These are phyloP conservation scores for Colletotrichum tropicale DNA, from an alignment of 2,329 filamentous ascomycete genomes.

Conservation along the genomic window DNA sequence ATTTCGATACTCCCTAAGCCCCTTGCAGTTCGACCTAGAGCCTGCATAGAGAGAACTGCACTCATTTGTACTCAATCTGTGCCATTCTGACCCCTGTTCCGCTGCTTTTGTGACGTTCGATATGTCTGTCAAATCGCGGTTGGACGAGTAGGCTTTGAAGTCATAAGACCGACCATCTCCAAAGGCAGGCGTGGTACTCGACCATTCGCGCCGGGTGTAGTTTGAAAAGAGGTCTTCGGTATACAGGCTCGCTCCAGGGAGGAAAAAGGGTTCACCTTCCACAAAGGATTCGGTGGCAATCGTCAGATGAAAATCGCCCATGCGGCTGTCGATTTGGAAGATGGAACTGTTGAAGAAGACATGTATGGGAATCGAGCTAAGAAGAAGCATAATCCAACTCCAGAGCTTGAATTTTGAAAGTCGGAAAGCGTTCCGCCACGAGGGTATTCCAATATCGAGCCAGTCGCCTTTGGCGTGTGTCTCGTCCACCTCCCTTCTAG, in stretches of 20 bases:
- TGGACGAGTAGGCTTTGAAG: background rate
- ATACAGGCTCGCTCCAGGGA: background rate
- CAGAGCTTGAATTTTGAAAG: constrained; percentile 23
- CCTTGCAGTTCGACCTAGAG: background rate
- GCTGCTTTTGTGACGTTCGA: background rate
- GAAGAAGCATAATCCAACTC: constrained; percentile 24
- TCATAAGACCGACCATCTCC: background rate
- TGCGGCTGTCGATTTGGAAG: constrained; percentile 13
- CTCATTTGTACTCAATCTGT: background rate
- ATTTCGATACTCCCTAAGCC: background rate
- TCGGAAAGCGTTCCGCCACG: constrained; percentile 35
- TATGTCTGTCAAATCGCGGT: background rate
- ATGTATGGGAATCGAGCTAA: constrained; percentile 29
- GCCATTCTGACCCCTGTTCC: background rate
- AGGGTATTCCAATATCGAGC: constrained; percentile 50
- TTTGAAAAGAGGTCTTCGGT: background rate
- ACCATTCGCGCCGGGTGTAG: background rate
- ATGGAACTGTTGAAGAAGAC: constrained; percentile 26
- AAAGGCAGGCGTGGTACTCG: background rate
- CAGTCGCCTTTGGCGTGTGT: constrained; percentile 45
- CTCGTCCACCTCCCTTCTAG: constrained; percentile 30
- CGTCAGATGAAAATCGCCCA: constrained; percentile 1
- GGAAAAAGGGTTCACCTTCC: background rate
- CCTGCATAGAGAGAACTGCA: background rate
- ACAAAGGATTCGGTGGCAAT: constrained; percentile 19